Base-by-base conservation (phyloP, 768 basidiomycete genomes). In the Daedaleopsis nitida region DNA sequence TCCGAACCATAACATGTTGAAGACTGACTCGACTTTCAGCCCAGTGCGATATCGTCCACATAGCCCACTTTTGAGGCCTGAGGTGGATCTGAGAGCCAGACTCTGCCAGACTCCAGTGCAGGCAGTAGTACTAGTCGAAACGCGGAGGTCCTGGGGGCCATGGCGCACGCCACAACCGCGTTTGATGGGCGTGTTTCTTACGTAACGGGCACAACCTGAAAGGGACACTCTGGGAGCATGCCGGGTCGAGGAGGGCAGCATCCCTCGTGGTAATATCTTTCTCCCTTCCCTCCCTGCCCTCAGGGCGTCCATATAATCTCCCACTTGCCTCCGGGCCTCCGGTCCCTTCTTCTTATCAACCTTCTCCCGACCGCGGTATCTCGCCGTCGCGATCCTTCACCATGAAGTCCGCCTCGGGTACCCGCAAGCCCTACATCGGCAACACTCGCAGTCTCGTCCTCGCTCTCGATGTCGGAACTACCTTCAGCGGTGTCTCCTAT, bases 401-500 rank as follows among this genome's bases (percentile, higher is more conserved):
- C 69, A 82, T 84, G 81, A 83, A 85, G 73, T 76, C 81, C 45
- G 73, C 80, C n/a, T 76, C 81, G 14, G 85, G 86, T 70, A 85
- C 84, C 68, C 83, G 91, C 58, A 91, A 89, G 73, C 91, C 90
- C 23, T 91, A 90, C 72, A 79, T 74, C 8, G 91, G 91, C 49
- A 68, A 79, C 13, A 75, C 76, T 17, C 81, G 89, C 66, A 83
- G 87, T 59, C 82, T 92, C 56, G 89, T 88, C 63, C 81, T 92
- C 66, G 90, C 91, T 6, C 83, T 92, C 72, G 91, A 92, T 68
- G 83, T 92, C 64, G 91, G 91, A 24, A 92, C 90, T 0, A 92
- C 91, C 0, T 92, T 92, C 69, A 89, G 87, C 67, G 91, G 91
- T 16, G 91, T 87, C 1, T 92, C 91, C 37, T 92, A 92, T 72